These are phyloP conservation scores for Teunomyces aglyptinius DNA, from an alignment of 805 yeast genomes.

Conservation along the genomic window DNA sequence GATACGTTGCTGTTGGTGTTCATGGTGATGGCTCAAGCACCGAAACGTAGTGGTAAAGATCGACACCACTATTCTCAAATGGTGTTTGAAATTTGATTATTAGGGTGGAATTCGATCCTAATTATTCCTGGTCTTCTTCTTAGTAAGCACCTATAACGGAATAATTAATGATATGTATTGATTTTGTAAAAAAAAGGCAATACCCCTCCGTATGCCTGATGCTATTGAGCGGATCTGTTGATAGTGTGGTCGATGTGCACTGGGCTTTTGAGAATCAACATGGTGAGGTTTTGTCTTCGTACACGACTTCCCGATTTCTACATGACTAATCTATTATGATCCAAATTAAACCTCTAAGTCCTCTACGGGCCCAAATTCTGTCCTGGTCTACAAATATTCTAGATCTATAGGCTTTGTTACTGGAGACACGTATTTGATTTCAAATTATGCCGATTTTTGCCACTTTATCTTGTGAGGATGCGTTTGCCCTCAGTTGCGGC, in stretches of 20 bases:
- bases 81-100: not conserved
- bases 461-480: not conserved
- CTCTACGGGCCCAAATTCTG: too few species aligned
- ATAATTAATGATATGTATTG: not conserved
- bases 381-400: not conserved
- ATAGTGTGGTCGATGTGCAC: constrained; percentile 1
- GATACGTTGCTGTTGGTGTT: not conserved
- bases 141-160: not conserved
- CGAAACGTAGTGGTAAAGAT: constrained; percentile 2
- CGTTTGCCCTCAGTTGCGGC: too few species aligned
- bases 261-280: constrained; percentile 1
- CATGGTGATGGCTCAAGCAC: constrained; percentile 5
- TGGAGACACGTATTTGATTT: not conserved
- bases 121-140: not conserved
- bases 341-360: not conserved
- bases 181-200: not conserved
- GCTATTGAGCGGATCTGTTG: constrained; percentile 2
- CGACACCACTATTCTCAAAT: not conserved
- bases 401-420: too few species aligned
- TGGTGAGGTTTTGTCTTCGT: not conserved
- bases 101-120: not conserved
- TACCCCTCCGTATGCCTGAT: constrained; percentile 4
- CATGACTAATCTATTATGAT: not conserved
- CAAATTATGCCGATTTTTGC: not conserved
- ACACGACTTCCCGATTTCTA: not conserved